phyloP scores from a whole-genome alignment of 1,284 basidiomycete genomes.

The Porphyrellus sp. region DNA sequence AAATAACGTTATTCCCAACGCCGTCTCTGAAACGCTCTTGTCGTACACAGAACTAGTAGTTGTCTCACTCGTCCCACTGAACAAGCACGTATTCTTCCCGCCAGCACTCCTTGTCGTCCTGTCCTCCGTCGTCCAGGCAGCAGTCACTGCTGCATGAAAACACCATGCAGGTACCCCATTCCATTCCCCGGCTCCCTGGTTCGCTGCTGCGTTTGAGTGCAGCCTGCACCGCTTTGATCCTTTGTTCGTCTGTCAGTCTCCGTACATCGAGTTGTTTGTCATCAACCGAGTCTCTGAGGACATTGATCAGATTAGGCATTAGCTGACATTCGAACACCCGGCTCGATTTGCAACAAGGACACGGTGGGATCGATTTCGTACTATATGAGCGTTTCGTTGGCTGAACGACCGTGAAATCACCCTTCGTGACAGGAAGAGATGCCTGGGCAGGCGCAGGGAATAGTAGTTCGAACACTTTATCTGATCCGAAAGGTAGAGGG shows the following conservation, averaged over 20 bases:
- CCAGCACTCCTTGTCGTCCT: slow-evolving; percentile 54
- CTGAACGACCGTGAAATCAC: slow-evolving; percentile 53
- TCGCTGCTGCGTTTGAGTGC: slow-evolving; percentile 45
- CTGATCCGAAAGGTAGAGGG: slow-evolving; percentile 73
- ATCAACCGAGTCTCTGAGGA: slow-evolving; percentile 43
- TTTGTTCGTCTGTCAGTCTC: slow-evolving; percentile 55
- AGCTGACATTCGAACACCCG: slow-evolving; percentile 82
- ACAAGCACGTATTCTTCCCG: slow-evolving; percentile 69
- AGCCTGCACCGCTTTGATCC: slow-evolving; percentile 52
- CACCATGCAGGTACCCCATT: slow-evolving; percentile 81
- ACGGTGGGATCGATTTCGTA: slow-evolving; percentile 48
- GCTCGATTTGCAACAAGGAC: slow-evolving; percentile 55
- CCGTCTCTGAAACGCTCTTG: neutral
- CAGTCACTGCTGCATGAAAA: slow-evolving; percentile 79
- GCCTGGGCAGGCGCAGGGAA: slow-evolving; percentile 55
- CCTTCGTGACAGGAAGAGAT: slow-evolving; percentile 51
- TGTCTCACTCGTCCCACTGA: slow-evolving; percentile 59
- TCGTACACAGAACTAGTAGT: neutral
- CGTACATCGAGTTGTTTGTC: slow-evolving; percentile 28
- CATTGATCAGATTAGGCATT: slow-evolving; percentile 83
- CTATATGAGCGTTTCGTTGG: slow-evolving; percentile 50
- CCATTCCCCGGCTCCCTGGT: slow-evolving; percentile 56
- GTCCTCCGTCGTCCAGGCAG: slow-evolving; percentile 43
- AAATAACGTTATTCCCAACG: slow-evolving; percentile 24
- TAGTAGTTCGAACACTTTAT: slow-evolving; percentile 62